Percentiles rank a stretch among this genome's conserved stretches.
Evolutionary conservation across 345 rosid genomes (phyloP).

Genomic region (Jatropha curcas): DNA sequence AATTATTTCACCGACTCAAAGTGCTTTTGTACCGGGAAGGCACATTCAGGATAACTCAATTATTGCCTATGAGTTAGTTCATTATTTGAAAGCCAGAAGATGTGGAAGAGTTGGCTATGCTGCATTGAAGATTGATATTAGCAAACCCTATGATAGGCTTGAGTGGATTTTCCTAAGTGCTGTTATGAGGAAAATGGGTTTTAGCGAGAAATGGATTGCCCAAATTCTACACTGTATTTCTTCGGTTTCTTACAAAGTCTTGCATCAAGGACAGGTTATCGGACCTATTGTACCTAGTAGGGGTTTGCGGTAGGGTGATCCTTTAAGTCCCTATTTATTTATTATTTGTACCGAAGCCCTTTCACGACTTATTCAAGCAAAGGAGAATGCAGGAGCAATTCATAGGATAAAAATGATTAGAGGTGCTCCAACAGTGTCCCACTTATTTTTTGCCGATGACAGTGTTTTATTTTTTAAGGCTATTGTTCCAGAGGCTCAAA

Average conservation of each 20-base stretch:
- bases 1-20: neutral
- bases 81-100: too few species aligned
- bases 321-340: neutral
- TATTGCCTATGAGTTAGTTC: too few species aligned
- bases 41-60: too few species aligned
- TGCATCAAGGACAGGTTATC: neutral
- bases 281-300: neutral
- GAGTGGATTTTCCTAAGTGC: too few species aligned
- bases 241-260: too few species aligned
- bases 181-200: too few species aligned
- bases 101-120: too few species aligned
- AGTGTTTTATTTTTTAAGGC: neutral
- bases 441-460: neutral
- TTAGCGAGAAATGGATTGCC: too few species aligned
- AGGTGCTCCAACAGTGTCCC: neutral
- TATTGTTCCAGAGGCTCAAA: neutral
- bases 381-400: neutral
- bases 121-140: too few species aligned
- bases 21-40: neutral
- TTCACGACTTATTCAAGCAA: neutral
- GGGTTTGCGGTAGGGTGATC: neutral
- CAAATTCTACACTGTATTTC: too few species aligned
- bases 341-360: neutral
- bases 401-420: neutral
- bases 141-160: too few species aligned